These are phyloP conservation scores for Lactifluus volemus DNA, from an alignment of 768 basidiomycete genomes.

Conservation along the genomic window DNA sequence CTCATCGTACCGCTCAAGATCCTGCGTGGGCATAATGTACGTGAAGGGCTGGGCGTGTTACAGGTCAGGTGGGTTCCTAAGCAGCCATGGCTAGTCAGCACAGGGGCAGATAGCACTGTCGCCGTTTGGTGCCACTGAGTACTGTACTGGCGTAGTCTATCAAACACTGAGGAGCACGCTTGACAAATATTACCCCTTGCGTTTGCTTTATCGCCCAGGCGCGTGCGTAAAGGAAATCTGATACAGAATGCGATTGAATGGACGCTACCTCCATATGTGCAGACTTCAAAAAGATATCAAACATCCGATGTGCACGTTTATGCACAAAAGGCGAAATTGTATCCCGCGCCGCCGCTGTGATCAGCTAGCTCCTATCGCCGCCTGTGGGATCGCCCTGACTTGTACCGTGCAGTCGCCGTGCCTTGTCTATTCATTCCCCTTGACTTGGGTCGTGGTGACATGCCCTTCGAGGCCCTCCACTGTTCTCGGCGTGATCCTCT, in stretches of 20 bases:
- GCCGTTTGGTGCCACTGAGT: constrained; percentile 77
- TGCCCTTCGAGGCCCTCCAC: constrained; percentile 77
- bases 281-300: not conserved
- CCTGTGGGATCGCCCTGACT: constrained; percentile 61
- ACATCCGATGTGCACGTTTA: not conserved
- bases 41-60: constrained; percentile 84
- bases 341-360: not conserved
- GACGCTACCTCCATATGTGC: constrained; percentile 8
- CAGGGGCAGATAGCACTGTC: constrained; percentile 86
- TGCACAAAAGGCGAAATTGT: not conserved
- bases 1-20: constrained; percentile 97
- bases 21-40: constrained; percentile 80
- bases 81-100: constrained; percentile 89
- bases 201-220: constrained; percentile 27
- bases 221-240: constrained; percentile 3
- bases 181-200: not conserved
- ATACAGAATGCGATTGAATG: constrained; percentile 1
- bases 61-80: constrained; percentile 83
- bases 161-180: not conserved
- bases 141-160: not conserved
- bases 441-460: constrained; percentile 41
- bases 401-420: constrained; percentile 46
- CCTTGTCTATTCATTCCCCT: constrained; percentile 64
- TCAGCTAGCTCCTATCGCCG: constrained; percentile 42
- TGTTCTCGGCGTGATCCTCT: constrained; percentile 68